Base-by-base conservation (phyloP, 352 stramenopile genomes). In the Phytopythium ostracodes region DNA sequence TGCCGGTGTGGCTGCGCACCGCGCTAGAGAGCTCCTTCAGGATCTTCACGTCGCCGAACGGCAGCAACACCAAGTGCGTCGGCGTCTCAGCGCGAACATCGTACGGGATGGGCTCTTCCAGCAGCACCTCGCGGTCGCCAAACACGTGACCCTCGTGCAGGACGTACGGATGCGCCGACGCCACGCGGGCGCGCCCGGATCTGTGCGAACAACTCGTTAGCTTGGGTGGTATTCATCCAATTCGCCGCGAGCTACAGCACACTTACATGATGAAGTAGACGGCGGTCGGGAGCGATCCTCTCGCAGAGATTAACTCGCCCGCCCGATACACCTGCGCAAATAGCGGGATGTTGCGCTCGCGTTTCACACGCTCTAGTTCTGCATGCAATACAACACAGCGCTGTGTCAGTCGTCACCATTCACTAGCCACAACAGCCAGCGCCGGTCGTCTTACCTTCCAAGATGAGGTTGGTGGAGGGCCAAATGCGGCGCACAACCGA, bases 191-290 rank as follows among this genome's bases (percentile, higher is more conserved):
- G 63, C 71, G 70, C 8, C 86, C 86, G 20, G 79, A 79, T 38
- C 86, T 94, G 49, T 29, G 10, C 1, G 59, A 49, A 18, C 38
- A 25, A 29, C 40, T 31, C 33, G 60, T 27, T 33, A 69, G 56
- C 31, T 18, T 22, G 35, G 18, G 22, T 22, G 29, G 18, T 15
- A 7, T 15, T 11, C 20, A 24, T 42, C 29, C 29, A 33, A n/a
- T n/a, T n/a, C n/a, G n/a, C n/a, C n/a, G n/a, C n/a, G n/a, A n/a
- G n/a, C n/a, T n/a, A n/a, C n/a, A n/a, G n/a, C n/a, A n/a, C 56
- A 58, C 66, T 43, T 72, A 94, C 85, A 74, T 81, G 63, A 94
- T 81, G 53, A 94, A 92, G 51, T 89, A 92, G n/a, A 92, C 78
- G 17, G 79, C 86, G 2, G 71, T 84, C 1, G 86, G 77, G 7